Evolutionary conservation across 768 basidiomycete genomes (phyloP).

Genomic region (Tricholoma saponaceum): DNA sequence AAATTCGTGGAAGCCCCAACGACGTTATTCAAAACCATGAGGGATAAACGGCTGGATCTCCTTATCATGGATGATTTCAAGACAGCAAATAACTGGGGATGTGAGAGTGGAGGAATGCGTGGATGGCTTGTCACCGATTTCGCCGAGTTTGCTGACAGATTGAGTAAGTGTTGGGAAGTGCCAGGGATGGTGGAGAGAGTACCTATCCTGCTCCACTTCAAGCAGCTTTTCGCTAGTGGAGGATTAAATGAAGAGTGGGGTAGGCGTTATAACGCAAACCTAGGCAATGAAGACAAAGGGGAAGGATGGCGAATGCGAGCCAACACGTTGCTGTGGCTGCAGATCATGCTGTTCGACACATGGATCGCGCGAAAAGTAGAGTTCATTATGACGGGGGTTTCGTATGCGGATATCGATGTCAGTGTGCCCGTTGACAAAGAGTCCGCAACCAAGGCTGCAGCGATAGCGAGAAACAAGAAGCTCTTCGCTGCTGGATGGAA

Average conservation of each 20-base stretch:
- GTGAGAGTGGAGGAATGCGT: slow-evolving; percentile 14
- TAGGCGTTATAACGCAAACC: slow-evolving; percentile 2
- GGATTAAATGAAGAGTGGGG: not conserved
- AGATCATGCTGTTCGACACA: slow-evolving; percentile 16
- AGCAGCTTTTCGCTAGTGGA: not conserved
- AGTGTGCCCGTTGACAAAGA: slow-evolving; percentile 10
- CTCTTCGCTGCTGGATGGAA: slow-evolving; percentile 2
- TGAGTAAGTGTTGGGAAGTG: slow-evolving; percentile 8
- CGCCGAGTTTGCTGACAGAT: slow-evolving; percentile 10
- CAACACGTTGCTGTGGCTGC: slow-evolving; percentile 14
- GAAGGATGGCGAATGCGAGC: slow-evolving; percentile 7
- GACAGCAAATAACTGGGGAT: slow-evolving; percentile 15
- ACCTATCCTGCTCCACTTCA: slow-evolving; percentile 7
- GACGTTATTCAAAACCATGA: slow-evolving; percentile 1
- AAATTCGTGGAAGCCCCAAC: not conserved
- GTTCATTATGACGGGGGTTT: slow-evolving; percentile 6
- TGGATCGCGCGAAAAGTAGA: slow-evolving; percentile 16
- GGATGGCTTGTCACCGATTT: slow-evolving; percentile 10
- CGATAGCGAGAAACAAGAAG: not conserved
- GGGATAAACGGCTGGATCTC: not conserved
- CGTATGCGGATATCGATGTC: slow-evolving; percentile 9
- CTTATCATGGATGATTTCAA: slow-evolving; percentile 14
- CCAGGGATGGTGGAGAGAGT: slow-evolving; percentile 1
- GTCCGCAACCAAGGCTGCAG: not conserved
- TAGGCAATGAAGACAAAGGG: not conserved